Conservation (phyloP, 768 basidiomycete species). For the Naganishia randhawae region DNA sequence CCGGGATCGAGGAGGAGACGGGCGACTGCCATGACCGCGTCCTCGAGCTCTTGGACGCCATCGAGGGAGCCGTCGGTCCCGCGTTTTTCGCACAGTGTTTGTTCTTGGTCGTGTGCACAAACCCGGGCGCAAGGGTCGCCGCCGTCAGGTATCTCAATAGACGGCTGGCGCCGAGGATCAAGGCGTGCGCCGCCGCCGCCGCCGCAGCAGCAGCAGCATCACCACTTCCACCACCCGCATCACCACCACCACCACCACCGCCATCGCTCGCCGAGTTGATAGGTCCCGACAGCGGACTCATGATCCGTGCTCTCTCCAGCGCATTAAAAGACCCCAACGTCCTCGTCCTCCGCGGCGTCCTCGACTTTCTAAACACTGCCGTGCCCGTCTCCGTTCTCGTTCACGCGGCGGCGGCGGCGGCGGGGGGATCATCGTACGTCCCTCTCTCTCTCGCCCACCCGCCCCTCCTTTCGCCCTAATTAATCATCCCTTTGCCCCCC, state of each 20-base stretch:
- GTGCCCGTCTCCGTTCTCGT: conserved; percentile 1
- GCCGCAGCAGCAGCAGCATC: neutral
- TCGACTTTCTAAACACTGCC: conserved; percentile 64
- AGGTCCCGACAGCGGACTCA: conserved; percentile 81
- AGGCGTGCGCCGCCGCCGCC: neutral
- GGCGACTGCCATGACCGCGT: conserved; percentile 97
- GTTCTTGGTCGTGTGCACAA: conserved; percentile 88
- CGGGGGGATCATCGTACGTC: neutral
- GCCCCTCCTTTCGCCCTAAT: neutral
- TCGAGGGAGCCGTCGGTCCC: conserved; percentile 77
- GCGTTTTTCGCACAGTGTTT: conserved; percentile 93
- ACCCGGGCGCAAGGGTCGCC: conserved; percentile 76
- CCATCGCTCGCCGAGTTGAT: conserved; percentile 63
- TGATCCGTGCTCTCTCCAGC: conserved; percentile 87
- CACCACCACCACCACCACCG: too few species aligned
- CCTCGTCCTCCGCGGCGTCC: conserved; percentile 75
- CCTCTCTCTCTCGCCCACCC: too few species aligned
- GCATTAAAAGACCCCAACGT: conserved; percentile 91
- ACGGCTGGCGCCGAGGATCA: conserved; percentile 65
- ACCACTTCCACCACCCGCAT: too few species aligned
- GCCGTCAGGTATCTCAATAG: conserved; percentile 82
- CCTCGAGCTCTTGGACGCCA: conserved; percentile 68
- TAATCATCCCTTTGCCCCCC: neutral
- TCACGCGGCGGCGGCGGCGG: too few species aligned
- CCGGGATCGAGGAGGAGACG: conserved; percentile 94